Conservation (phyloP, 345 rosid species). For the Populus euphratica region DNA sequence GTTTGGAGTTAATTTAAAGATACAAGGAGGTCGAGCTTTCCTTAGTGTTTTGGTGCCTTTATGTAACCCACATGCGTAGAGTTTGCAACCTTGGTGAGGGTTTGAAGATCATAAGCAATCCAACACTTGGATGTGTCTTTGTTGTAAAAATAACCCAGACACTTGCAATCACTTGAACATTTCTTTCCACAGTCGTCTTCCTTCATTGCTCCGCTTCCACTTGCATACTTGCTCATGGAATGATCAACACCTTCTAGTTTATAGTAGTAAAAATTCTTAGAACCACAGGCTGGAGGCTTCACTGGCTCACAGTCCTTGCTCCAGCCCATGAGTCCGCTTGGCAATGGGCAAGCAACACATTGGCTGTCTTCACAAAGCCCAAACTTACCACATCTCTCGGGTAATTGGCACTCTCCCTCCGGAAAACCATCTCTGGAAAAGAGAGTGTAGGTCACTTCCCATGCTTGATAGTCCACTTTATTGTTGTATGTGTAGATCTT, state of each 20-base stretch:
- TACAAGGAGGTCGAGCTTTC: background rate
- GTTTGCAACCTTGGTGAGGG: slow-evolving; percentile 31
- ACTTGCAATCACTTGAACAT: slow-evolving; percentile 53
- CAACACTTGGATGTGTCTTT: slow-evolving; percentile 44
- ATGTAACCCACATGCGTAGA: slow-evolving; percentile 37
- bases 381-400: slow-evolving; percentile 28
- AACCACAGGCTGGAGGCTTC: too few relatives aligned
- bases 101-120: slow-evolving; percentile 56
- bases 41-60: slow-evolving; percentile 16
- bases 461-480: slow-evolving; percentile 15
- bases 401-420: slow-evolving; percentile 34
- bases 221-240: slow-evolving; percentile 38
- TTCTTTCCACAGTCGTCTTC: slow-evolving; percentile 14
- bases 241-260: slow-evolving; percentile 53
- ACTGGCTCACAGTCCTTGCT: slow-evolving; percentile 31
- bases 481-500: background rate
- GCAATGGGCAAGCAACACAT: slow-evolving; percentile 28
- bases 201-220: slow-evolving; percentile 37
- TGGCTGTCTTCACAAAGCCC: slow-evolving; percentile 32
- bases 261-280: slow-evolving; percentile 30
- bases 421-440: slow-evolving; percentile 19
- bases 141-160: slow-evolving; percentile 55
- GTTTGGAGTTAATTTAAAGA: too few relatives aligned
- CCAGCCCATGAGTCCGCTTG: slow-evolving; percentile 46
- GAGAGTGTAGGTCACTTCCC: slow-evolving; percentile 41